Base-by-base conservation (phyloP, 1,139 yeast genomes). In the Zygoascus hellenicus region DNA sequence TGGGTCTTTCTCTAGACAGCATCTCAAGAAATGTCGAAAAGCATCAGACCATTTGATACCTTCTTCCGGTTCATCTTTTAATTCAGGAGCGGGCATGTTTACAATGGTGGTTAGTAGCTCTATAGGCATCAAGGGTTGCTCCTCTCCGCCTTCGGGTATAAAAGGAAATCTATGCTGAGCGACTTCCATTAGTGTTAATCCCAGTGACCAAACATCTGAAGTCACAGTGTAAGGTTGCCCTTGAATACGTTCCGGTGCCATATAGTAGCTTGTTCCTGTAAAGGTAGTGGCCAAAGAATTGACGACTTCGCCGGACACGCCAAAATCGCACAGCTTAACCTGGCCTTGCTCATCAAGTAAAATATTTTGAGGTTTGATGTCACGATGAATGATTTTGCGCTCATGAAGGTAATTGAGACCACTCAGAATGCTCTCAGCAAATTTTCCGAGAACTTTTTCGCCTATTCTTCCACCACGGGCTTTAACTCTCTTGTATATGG, bases 161-260 rank as follows among this genome's bases (percentile, higher is more conserved):
- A 77, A 78, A 5, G 98, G 98, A 64, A 90, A 90, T 54, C 77
- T 73, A 26, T 95, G 95, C 58, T 80, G 81, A 1, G 97, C 96
- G 28, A 90, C 97, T 64, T 92, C 98, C 62, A 92, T 72, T 45
- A 92, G 67, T 0, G 97, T 89, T 51, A 92, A 71, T 0, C 98
- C 98, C 32, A 92, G 69, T 1, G 97, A 89, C 98, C 98, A 92
- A 14, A 92, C 92, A 63, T 92, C 98, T 58, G 95, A 83, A 2
- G 96, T 86, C 2, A 90, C 96, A 10, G 95, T 83, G 61, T 92
- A 92, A 1, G 96, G 92, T 59, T 88, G 90, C 31, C 97, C 97
- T 70, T 86, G 87, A 42, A 92, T 89, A 58, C 98, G 75, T 64
- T 92, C 98, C 0, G 98, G 98, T 0, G 97, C 97, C 98, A 92